Evolutionary conservation across 2,329 filamentous ascomycete genomes (phyloP).

Genomic region (Colletotrichum sp.): DNA sequence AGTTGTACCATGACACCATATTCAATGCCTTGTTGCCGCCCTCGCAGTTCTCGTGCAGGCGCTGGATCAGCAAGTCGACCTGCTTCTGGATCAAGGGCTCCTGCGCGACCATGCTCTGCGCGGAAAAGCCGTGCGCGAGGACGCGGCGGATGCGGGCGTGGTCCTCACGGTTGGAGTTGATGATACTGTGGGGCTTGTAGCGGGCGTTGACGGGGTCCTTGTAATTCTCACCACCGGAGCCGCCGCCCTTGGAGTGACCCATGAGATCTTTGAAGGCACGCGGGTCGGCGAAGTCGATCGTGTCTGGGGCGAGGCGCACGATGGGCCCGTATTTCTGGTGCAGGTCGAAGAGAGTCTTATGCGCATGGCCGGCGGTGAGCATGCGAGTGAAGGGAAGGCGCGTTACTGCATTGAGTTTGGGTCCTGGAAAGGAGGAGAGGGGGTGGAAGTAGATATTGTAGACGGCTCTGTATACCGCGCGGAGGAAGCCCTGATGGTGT

Average conservation of each 20-base stretch:
- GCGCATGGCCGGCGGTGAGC: not conserved
- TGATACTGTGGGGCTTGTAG: conserved; percentile 10
- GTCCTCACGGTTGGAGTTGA: conserved; percentile 12
- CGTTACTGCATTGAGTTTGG: conserved; percentile 17
- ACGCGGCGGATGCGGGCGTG: conserved; percentile 27
- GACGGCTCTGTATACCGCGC: conserved; percentile 4
- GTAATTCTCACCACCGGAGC: not conserved
- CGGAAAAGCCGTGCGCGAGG: conserved; percentile 34
- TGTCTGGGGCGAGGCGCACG: conserved; percentile 43
- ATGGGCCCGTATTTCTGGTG: conserved; percentile 35
- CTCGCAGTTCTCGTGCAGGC: conserved; percentile 28
- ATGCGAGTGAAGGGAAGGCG: not conserved
- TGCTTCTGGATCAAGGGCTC: conserved; percentile 32
- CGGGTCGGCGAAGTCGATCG: conserved; percentile 40
- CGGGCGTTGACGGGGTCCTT: conserved; percentile 2
- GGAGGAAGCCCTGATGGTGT: not conserved
- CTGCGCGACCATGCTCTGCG: conserved; percentile 33
- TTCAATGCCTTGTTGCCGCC: not conserved
- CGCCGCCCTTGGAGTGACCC: conserved; percentile 24
- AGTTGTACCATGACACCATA: conserved; percentile 24
- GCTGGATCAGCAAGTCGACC: conserved; percentile 34
- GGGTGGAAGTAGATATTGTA: conserved; percentile 40
- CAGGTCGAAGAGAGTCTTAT: not conserved
- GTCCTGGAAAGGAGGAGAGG: conserved; percentile 34
- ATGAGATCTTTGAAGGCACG: conserved; percentile 47